Percentiles rank a stretch among this genome's conserved stretches.
Conservation (phyloP, 768 basidiomycete genomes). For the Lactarius tabidus region DNA sequence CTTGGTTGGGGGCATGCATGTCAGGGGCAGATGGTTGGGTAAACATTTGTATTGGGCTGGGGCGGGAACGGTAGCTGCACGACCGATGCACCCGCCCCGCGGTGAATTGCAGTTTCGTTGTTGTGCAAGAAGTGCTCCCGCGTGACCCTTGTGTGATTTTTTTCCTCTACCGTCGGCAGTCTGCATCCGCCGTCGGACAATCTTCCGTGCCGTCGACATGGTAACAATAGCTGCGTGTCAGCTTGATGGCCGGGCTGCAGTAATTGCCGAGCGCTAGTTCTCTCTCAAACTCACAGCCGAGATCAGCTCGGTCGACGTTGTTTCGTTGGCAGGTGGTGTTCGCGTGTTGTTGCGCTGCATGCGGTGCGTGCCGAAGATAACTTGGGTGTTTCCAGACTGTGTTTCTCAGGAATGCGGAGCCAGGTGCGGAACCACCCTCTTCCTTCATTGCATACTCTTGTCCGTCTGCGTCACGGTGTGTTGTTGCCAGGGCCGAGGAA, state of each 20-base stretch:
- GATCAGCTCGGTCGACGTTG: neutral
- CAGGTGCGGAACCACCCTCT: neutral
- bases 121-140: neutral
- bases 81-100: neutral
- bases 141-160: neutral
- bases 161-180: neutral
- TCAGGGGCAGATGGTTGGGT: conserved; percentile 96
- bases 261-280: neutral
- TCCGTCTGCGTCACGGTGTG: neutral
- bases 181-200: neutral
- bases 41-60: conserved; percentile 71
- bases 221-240: conserved; percentile 7
- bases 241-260: conserved; percentile 10
- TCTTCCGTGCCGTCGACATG: conserved; percentile 15
- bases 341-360: neutral
- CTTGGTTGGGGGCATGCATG: conserved; percentile 91
- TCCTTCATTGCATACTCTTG: neutral
- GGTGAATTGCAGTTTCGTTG: neutral
- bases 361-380: conserved; percentile 1
- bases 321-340: neutral
- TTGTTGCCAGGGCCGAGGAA: conserved; percentile 8
- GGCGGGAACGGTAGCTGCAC: conserved; percentile 23
- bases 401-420: neutral
- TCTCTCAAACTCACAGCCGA: conserved; percentile 12
- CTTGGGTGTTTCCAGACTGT: too few species aligned